These are phyloP conservation scores for Xerophyta viscosa DNA, from an alignment of 106 monocot genomes.

Conservation along the genomic window DNA sequence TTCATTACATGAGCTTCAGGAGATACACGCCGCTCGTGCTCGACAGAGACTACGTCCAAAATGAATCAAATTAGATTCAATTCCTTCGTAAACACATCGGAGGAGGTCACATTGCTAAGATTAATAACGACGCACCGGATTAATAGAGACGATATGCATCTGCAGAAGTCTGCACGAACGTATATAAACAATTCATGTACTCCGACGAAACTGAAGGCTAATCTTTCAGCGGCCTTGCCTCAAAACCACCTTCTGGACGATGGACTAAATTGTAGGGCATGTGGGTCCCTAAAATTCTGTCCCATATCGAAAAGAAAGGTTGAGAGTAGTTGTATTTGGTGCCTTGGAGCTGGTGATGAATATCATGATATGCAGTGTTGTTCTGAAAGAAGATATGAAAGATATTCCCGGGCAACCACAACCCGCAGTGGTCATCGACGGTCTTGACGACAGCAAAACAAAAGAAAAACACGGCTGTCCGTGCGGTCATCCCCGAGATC, in stretches of 20 bases:
- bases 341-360: conserved; percentile 65
- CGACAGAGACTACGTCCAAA: no score
- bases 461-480: conserved; percentile 50
- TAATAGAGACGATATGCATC: no score
- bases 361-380: conserved; percentile 61
- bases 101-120: no score
- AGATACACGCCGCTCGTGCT: no score
- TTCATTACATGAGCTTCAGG: no score
- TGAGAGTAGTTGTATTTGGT: conserved; percentile 51
- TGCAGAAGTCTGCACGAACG: no score
- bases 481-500: conserved; percentile 48
- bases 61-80: no score
- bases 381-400: conserved; percentile 49
- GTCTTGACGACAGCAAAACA: conserved; percentile 54
- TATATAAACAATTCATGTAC: no score
- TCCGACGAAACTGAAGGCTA: no score
- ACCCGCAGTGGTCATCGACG: conserved; percentile 53
- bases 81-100: no score
- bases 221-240: conserved; percentile 35
- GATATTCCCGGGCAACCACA: conserved; percentile 37
- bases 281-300: conserved; percentile 47
- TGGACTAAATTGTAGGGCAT: conserved; percentile 32
- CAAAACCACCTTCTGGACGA: conserved; percentile 39
- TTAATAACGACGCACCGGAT: no score
- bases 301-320: conserved; percentile 56